Conservation (phyloP, 768 basidiomycete species). For the Mycena metata region DNA sequence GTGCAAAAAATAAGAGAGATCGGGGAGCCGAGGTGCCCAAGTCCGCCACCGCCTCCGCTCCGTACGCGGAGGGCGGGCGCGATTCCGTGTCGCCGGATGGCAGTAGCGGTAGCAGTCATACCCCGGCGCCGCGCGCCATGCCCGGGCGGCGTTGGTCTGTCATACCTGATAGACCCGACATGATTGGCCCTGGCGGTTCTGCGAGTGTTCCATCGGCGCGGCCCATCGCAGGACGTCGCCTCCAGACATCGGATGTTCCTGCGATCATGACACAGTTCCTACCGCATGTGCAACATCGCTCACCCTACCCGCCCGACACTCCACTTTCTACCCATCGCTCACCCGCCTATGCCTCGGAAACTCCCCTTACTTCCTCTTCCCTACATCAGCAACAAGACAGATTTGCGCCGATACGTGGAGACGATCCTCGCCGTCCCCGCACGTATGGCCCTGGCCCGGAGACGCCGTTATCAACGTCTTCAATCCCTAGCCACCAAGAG, state of each 20-base stretch:
- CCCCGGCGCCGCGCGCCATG: not conserved
- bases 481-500: constrained; percentile 8
- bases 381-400: constrained; percentile 16
- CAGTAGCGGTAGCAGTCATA: not conserved
- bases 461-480: constrained; percentile 24
- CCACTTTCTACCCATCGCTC: constrained; percentile 16
- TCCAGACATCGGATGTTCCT: constrained; percentile 32
- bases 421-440: constrained; percentile 10
- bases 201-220: not conserved
- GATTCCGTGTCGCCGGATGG: constrained; percentile 4
- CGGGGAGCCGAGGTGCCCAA: constrained; percentile 61
- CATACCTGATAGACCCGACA: not conserved
- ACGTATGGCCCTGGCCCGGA: constrained; percentile 15
- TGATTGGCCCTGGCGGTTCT: not conserved
- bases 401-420: not conserved
- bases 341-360: constrained; percentile 12
- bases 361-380: constrained; percentile 20
- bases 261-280: constrained; percentile 34
- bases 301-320: constrained; percentile 16
- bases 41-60: constrained; percentile 39
- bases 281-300: constrained; percentile 19
- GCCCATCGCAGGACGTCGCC: constrained; percentile 14
- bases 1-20: constrained; percentile 61
- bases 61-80: constrained; percentile 39
- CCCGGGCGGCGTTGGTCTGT: constrained; percentile 9